Evolutionary conservation across 805 yeast genomes (phyloP).

Genomic region (Wickerhamomyces bovis): DNA sequence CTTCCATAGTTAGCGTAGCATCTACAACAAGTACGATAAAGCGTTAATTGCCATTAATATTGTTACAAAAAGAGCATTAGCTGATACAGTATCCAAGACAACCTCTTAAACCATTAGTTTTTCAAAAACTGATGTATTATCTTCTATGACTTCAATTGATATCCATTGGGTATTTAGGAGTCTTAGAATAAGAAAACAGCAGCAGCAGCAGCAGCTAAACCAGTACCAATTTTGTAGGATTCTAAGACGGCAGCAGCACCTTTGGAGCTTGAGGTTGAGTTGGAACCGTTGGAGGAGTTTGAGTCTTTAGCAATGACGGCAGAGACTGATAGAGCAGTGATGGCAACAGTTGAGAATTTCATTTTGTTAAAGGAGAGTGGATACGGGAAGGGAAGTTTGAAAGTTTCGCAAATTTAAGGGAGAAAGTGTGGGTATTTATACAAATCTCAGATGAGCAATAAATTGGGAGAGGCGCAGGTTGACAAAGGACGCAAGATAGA

Average conservation of each 20-base stretch:
- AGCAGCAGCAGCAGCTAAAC: slow-evolving; percentile 14
- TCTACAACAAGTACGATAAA: background rate
- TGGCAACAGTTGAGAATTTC: background rate
- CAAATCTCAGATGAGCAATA: background rate
- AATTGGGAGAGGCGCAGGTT: background rate
- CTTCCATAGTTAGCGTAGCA: too few relatives aligned
- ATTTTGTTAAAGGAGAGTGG: background rate
- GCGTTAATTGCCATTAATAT: background rate
- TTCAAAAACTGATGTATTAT: background rate
- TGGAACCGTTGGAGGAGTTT: background rate
- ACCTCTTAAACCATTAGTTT: too few relatives aligned
- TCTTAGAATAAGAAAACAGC: slow-evolving; percentile 7
- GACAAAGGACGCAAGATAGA: background rate
- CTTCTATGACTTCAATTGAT: background rate
- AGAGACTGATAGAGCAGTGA: background rate
- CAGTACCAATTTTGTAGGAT: slow-evolving; percentile 1
- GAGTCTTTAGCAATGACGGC: background rate
- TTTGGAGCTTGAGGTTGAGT: background rate
- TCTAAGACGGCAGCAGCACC: slow-evolving; percentile 2
- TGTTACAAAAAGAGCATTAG: background rate
- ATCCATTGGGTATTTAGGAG: too few relatives aligned
- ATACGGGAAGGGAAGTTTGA: background rate
- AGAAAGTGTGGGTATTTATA: background rate
- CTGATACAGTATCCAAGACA: too few relatives aligned
- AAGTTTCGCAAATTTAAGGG: background rate